These are phyloP conservation scores for Tranzscheliella williamsii DNA, from an alignment of 1,284 basidiomycete genomes.

Conservation along the genomic window DNA sequence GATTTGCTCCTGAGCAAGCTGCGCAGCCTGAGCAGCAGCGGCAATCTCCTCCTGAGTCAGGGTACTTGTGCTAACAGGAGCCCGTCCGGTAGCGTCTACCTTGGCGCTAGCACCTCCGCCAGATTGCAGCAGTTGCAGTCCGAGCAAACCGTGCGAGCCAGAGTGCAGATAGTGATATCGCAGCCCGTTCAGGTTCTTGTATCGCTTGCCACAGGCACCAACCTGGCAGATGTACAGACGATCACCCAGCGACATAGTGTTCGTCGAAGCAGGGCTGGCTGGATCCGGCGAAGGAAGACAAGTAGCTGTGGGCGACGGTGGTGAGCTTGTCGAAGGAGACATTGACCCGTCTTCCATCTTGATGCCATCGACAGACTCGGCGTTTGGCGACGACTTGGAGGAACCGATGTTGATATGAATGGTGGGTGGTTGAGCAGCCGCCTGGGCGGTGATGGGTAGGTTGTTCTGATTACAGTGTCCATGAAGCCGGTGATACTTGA, in stretches of 20 bases:
- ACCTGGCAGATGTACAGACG: conserved; percentile 58
- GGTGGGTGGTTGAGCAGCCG: conserved; percentile 33
- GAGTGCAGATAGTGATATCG: conserved; percentile 96
- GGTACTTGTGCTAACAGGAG: conserved; percentile 54
- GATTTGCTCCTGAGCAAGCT: conserved; percentile 48
- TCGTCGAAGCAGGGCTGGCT: conserved; percentile 20
- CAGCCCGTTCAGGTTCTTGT: conserved; percentile 73
- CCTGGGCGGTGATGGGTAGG: conserved; percentile 34
- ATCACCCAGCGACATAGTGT: conserved; percentile 24
- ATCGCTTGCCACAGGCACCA: conserved; percentile 77
- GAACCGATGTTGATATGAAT: conserved; percentile 33
- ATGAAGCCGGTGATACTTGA: conserved; percentile 96
- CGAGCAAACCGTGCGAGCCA: conserved; percentile 73
- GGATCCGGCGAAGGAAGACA: conserved; percentile 21
- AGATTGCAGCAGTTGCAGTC: conserved; percentile 55
- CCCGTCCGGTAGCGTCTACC: conserved; percentile 56
- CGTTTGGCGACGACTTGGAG: conserved; percentile 24
- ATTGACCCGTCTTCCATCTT: conserved; percentile 23
- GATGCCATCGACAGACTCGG: conserved; percentile 31
- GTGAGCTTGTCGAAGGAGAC: conserved; percentile 5
- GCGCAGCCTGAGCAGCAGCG: conserved; percentile 55
- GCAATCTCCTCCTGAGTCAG: conserved; percentile 54
- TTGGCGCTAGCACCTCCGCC: conserved; percentile 57
- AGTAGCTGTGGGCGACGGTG: conserved; percentile 20
- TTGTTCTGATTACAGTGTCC: conserved; percentile 72